Evolutionary conservation across 1,139 yeast species (phyloP).

Genomic region (Debaryomyces robertsiae): DNA sequence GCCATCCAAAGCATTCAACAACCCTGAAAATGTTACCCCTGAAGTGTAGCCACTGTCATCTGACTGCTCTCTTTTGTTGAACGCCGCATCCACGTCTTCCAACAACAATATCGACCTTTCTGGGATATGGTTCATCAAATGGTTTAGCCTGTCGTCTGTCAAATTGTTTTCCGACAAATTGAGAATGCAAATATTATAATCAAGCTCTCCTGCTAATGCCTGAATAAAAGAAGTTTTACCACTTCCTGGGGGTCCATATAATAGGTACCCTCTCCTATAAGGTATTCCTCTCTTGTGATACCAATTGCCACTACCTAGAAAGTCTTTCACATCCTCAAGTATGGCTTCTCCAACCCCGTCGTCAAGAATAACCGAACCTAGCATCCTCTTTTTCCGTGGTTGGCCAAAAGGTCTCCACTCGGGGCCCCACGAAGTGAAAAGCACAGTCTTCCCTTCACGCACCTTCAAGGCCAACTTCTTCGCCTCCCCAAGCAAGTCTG

Average conservation of each 20-base stretch:
- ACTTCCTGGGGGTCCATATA: slow-evolving; percentile 98
- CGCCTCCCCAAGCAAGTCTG: slow-evolving; percentile 80
- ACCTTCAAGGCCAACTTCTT: slow-evolving; percentile 78
- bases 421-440: slow-evolving; percentile 95
- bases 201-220: slow-evolving; percentile 94
- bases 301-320: slow-evolving; percentile 82
- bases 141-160: slow-evolving; percentile 92
- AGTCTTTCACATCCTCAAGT: slow-evolving; percentile 74
- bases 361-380: slow-evolving; percentile 87
- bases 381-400: slow-evolving; percentile 82
- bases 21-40: slow-evolving; percentile 94
- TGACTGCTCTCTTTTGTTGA: slow-evolving; percentile 75
- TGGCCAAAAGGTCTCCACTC: slow-evolving; percentile 99
- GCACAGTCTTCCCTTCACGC: slow-evolving; percentile 91
- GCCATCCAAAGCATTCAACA: slow-evolving; percentile 92
- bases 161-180: slow-evolving; percentile 87
- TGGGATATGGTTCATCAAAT: slow-evolving; percentile 94
- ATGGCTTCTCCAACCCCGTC: slow-evolving; percentile 68
- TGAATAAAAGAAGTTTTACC: slow-evolving; percentile 96
- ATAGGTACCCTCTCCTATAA: slow-evolving; percentile 88
- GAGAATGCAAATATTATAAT: slow-evolving; percentile 90
- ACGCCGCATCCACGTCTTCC: slow-evolving; percentile 97
- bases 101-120: slow-evolving; percentile 79
- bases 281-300: slow-evolving; percentile 96
- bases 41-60: slow-evolving; percentile 74